Evolutionary conservation across 1,284 basidiomycete genomes (phyloP).

Genomic region (Ganoderma leucocontextum): DNA sequence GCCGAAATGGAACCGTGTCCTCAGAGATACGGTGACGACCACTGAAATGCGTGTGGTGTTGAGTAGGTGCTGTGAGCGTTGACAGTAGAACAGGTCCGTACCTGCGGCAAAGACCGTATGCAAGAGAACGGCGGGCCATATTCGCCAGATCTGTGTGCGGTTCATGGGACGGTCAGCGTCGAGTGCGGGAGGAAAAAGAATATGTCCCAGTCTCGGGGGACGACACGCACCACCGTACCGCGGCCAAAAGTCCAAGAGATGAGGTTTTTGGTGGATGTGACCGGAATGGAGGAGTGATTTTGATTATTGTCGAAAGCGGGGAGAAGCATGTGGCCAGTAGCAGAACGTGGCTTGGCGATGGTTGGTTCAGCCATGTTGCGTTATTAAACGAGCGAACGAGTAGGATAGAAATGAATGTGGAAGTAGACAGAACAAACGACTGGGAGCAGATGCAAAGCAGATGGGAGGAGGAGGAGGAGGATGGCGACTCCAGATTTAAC

Average conservation of each 20-base stretch:
- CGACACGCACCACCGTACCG: conserved; percentile 58
- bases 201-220: conserved; percentile 17
- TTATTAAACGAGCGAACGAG: background rate
- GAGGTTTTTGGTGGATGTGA: conserved; percentile 35
- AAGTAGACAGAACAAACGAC: background rate
- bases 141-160: conserved; percentile 60
- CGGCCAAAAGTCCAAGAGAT: conserved; percentile 68
- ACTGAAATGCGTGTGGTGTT: conserved; percentile 36
- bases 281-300: conserved; percentile 13
- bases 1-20: conserved; percentile 49
- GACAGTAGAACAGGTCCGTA: conserved; percentile 35
- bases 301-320: conserved; percentile 24
- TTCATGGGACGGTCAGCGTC: conserved; percentile 3
- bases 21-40: conserved; percentile 56
- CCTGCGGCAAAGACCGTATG: conserved; percentile 66
- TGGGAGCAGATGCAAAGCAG: background rate
- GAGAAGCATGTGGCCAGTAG: conserved; percentile 27
- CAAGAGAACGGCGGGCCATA: conserved; percentile 72
- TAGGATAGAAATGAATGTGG: background rate
- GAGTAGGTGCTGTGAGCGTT: too few species aligned
- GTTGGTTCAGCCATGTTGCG: background rate
- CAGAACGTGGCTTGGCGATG: conserved; percentile 18
- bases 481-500: too few species aligned
- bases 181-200: background rate
- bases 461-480: too few species aligned